A percentile compares a stretch with the other conserved stretches of the same genome.
Conservation (phyloP, 2,329 filamentous ascomycete genomes). For the Phaeophleospora eucalypticola region DNA sequence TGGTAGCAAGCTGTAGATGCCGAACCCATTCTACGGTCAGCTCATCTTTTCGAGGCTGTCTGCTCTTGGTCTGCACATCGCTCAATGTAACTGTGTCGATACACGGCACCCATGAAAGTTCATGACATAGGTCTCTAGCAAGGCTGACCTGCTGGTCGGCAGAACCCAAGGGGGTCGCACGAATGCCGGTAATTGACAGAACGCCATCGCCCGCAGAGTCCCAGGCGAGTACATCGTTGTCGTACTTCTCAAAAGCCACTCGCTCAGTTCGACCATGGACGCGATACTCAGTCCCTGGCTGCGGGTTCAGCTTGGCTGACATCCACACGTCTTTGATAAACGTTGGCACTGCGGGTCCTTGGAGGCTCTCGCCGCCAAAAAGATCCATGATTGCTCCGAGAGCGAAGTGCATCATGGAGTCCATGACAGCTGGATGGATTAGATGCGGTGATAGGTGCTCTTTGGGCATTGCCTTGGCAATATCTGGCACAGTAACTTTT, state of each 20-base stretch:
- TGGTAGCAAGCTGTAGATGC: conserved; percentile 4
- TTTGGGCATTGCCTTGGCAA: conserved; percentile 50
- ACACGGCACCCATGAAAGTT: conserved; percentile 9
- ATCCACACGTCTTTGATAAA: conserved; percentile 11
- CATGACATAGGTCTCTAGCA: conserved; percentile 9
- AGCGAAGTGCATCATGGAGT: conserved; percentile 10
- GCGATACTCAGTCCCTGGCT: conserved; percentile 1
- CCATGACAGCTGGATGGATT: conserved; percentile 54
- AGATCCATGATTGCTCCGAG: conserved; percentile 8
- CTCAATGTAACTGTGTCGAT: conserved; percentile 2
- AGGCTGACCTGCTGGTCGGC: conserved; percentile 1
- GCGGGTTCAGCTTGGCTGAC: conserved; percentile 4
- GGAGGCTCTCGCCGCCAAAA: conserved; percentile 4
- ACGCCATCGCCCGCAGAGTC: conserved; percentile 6
- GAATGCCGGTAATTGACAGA: conserved; percentile 7
- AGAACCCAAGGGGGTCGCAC: conserved; percentile 10
- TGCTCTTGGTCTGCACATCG: not conserved
- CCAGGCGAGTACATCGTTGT: conserved; percentile 6
- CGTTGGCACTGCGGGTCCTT: conserved; percentile 12
- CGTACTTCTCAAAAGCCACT: conserved; percentile 7
- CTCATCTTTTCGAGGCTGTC: not conserved
- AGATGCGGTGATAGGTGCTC: conserved; percentile 52
- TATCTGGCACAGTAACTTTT: conserved; percentile 29
- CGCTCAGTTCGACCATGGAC: conserved; percentile 3
- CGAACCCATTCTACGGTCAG: conserved; percentile 2